Base-by-base conservation (phyloP, 176 grass and related monocot genomes). In the Tillandsia leiboldiana region DNA sequence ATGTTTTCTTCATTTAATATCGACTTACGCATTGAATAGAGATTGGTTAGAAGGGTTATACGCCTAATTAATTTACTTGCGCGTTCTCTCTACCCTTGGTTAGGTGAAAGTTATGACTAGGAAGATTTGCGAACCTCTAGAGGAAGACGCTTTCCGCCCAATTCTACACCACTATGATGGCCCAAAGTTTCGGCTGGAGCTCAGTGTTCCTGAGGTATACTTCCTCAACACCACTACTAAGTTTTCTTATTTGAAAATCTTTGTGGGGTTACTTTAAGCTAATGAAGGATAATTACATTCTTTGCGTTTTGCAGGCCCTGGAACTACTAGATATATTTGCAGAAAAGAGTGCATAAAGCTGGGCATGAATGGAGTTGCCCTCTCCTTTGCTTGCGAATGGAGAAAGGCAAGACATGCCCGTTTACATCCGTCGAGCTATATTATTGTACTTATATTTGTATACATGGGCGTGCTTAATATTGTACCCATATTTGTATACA, bases 131-230 rank as follows among this genome's bases (percentile, higher is more conserved):
- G 80, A 84, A 23, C 90, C 95, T 0, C 72, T 99, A 59, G 95
- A 99, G 68, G 95, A 94, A 82, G 95, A 99, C 68, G 90, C 95
- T 24, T 99, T 99, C 83, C 77, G 95, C 6, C 95, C 95, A 0
- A 90, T 99, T 73, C 94, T 99, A 24, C 94, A 99, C 63, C 94
- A 99, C 87, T 99, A 99, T 52, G 94, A 99, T 51, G 94, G 95
- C 15, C 95, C 95, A 29, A 99, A 99, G 63, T 99, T 99, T 82
- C 71, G 95, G 22, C 80, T 99, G 53, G 90, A 99, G 83, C 84
- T 99, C 53, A 88, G 82, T 69, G 83, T 99, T 73, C 71, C 80
- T 5, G 95, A 99, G 90, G 88, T 91, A 74, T 54, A 33, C 13
- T 12, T 54, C 12, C 28, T 22, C 8, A 61, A 61, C 56, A 61